These are phyloP conservation scores for Fusarium drepaniforme DNA, from an alignment of 2,329 filamentous ascomycete genomes.

Conservation along the genomic window DNA sequence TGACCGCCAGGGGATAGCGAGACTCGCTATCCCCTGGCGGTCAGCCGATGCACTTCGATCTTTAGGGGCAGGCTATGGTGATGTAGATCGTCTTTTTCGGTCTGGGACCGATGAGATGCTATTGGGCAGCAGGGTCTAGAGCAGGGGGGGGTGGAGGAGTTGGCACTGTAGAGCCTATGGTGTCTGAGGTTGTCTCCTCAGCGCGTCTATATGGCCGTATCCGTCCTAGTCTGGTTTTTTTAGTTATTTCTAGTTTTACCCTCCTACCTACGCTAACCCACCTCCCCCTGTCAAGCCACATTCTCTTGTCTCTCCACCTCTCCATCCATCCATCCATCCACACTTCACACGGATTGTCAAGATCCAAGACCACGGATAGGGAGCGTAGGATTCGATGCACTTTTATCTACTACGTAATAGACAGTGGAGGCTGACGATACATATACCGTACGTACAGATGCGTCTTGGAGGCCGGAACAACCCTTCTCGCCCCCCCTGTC, in stretches of 20 bases:
- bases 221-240: not conserved
- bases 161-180: not conserved
- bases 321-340: not conserved
- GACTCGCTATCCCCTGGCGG: not conserved
- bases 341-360: not conserved
- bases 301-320: not conserved
- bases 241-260: not conserved
- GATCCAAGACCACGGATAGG: not conserved
- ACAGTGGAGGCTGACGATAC: not conserved
- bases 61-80: not conserved
- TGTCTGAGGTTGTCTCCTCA: not conserved
- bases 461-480: not conserved
- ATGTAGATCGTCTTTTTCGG: not conserved
- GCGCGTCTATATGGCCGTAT: not conserved
- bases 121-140: not conserved
- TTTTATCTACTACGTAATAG: not conserved
- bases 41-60: not conserved
- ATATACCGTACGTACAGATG: not conserved
- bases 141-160: too few relatives aligned
- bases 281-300: not conserved
- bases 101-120: not conserved
- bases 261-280: not conserved
- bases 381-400: not conserved
- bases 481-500: not conserved
- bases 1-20: too few relatives aligned